Conservation (phyloP, 768 basidiomycete genomes). For the Phanerodontia chrysosporium region DNA sequence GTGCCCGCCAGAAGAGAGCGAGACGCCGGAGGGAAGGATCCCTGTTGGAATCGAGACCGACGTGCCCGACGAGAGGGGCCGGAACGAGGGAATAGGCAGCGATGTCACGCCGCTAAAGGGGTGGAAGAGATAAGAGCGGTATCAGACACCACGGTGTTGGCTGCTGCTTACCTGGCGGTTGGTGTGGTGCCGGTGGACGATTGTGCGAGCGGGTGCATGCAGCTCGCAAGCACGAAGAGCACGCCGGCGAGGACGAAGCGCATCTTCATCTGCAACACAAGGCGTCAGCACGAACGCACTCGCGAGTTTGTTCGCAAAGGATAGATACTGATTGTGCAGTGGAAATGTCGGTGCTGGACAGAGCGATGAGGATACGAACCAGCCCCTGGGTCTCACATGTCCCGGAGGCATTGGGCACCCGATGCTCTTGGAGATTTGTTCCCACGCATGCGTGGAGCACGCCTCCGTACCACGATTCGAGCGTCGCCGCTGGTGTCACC, state of each 20-base stretch:
- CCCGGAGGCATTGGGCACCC: background rate
- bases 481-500: background rate
- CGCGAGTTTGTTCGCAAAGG: too few species aligned
- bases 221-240: background rate
- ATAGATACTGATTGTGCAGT: background rate
- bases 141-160: background rate
- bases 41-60: background rate
- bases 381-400: background rate
- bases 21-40: background rate
- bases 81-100: background rate
- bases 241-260: background rate
- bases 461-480: background rate
- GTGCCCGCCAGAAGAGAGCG: background rate
- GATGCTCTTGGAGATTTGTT: too few species aligned
- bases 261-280: background rate
- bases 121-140: background rate
- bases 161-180: background rate
- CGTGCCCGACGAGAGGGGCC: background rate
- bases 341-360: background rate
- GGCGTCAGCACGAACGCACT: too few species aligned
- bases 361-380: background rate
- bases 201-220: background rate
- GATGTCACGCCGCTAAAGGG: background rate
- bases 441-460: background rate
- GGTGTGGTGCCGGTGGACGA: background rate